phyloP scores from a whole-genome alignment of 2,329 filamentous ascomycete genomes.

The Aspergillus melleus region DNA sequence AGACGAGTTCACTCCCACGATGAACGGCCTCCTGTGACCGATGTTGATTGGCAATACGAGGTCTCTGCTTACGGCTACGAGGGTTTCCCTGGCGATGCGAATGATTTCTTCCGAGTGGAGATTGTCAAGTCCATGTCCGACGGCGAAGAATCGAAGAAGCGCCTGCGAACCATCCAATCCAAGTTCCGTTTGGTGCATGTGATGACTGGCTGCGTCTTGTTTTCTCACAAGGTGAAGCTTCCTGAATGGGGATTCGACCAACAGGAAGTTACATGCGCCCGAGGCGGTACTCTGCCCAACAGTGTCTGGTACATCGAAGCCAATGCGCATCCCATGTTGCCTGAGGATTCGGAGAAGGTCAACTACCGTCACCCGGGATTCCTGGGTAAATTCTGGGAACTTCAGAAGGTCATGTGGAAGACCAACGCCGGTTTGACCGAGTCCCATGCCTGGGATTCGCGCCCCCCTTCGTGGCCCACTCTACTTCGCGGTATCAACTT shows the following conservation, averaged over 20 bases:
- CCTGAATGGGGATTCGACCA: slow-evolving; percentile 98
- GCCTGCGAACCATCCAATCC: slow-evolving; percentile 88
- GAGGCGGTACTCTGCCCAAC: slow-evolving; percentile 88
- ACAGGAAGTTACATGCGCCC: slow-evolving; percentile 97
- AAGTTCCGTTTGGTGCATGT: slow-evolving; percentile 94
- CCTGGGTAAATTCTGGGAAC: slow-evolving; percentile 95
- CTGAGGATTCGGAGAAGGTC: slow-evolving; percentile 79
- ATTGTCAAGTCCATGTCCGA: slow-evolving; percentile 90
- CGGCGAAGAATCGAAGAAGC: slow-evolving; percentile 73
- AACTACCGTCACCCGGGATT: slow-evolving; percentile 95
- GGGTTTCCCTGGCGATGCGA: slow-evolving; percentile 94
- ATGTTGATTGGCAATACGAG: slow-evolving; percentile 93
- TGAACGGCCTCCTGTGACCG: slow-evolving; percentile 79
- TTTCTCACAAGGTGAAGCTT: slow-evolving; percentile 98
- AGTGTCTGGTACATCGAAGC: slow-evolving; percentile 95
- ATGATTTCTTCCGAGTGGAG: slow-evolving; percentile 92
- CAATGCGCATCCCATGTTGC: slow-evolving; percentile 79
- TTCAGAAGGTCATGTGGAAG: slow-evolving; percentile 98
- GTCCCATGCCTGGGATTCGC: slow-evolving; percentile 96
- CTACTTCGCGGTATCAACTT: slow-evolving; percentile 97
- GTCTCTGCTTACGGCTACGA: slow-evolving; percentile 97
- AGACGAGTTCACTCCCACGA: slow-evolving; percentile 93
- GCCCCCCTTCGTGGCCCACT: slow-evolving; percentile 88
- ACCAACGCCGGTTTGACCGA: slow-evolving; percentile 96
- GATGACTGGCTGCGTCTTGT: slow-evolving; percentile 94